These are phyloP conservation scores for Helianthus tuberosus DNA, from an alignment of 129 eudicot genomes.

Conservation along the genomic window DNA sequence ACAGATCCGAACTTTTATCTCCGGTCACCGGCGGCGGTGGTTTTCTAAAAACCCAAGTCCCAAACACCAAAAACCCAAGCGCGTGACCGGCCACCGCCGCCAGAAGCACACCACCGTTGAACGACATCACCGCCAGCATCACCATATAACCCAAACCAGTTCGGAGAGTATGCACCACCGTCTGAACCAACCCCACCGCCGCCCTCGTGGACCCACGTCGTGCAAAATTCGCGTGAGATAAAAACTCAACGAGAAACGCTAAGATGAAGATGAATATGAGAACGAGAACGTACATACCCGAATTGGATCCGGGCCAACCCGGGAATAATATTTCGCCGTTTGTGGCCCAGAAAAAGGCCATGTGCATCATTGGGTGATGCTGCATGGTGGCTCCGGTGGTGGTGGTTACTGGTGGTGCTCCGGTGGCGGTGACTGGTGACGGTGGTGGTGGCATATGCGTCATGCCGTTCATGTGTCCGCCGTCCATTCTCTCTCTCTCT, in stretches of 20 bases:
- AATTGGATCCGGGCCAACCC: constrained; percentile 71
- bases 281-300: constrained; percentile 62
- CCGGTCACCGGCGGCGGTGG: background rate
- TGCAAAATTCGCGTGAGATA: constrained; percentile 50
- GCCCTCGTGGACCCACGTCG: constrained; percentile 20
- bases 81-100: constrained; percentile 73
- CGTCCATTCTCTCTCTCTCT: constrained; percentile 16
- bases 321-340: constrained; percentile 59
- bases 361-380: constrained; percentile 79
- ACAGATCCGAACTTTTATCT: constrained; percentile 42
- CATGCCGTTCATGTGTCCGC: constrained; percentile 48
- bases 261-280: constrained; percentile 55
- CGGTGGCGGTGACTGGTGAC: constrained; percentile 14
- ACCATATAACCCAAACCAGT: constrained; percentile 67
- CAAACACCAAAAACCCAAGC: constrained; percentile 70
- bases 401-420: constrained; percentile 17
- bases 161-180: constrained; percentile 53
- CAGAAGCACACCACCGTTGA: constrained; percentile 70
- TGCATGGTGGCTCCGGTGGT: constrained; percentile 7
- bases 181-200: constrained; percentile 48
- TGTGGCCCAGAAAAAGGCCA: constrained; percentile 89
- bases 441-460: constrained; percentile 23
- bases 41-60: constrained; percentile 54
- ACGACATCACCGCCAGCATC: constrained; percentile 86
- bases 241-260: constrained; percentile 60